Percentiles rank a stretch among this genome's conserved stretches.
These are phyloP conservation scores for Daphne laureola DNA, from an alignment of 441 rosid genomes.

Conservation along the genomic window DNA sequence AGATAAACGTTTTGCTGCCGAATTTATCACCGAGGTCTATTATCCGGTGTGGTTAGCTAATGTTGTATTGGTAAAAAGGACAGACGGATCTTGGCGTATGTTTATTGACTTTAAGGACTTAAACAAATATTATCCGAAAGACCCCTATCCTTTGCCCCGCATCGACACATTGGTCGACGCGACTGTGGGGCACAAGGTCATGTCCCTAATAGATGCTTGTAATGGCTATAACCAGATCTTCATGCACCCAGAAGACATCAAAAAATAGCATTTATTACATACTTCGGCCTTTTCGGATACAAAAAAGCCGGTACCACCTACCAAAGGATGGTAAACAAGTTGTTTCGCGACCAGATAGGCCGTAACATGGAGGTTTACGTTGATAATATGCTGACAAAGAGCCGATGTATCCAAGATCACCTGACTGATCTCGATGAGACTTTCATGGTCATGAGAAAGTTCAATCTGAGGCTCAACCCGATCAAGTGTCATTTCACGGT, in stretches of 20 bases:
- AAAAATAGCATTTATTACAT: neutral
- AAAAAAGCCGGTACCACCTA: neutral
- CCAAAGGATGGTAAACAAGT: neutral
- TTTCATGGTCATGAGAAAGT: too few relatives aligned
- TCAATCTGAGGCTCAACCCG: too few relatives aligned
- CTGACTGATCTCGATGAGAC: too few relatives aligned
- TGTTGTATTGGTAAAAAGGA: neutral
- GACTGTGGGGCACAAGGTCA: neutral
- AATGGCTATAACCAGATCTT: neutral
- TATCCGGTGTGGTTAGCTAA: neutral
- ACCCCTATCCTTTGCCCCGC: neutral
- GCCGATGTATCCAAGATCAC: too few relatives aligned
- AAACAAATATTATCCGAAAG: neutral
- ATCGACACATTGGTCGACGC: neutral
- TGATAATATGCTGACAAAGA: too few relatives aligned
- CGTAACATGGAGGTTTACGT: too few relatives aligned
- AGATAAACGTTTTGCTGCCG: too few relatives aligned
- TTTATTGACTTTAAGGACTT: neutral
- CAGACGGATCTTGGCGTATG: neutral
- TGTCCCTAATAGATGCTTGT: neutral
- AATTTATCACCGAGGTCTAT: too few relatives aligned
- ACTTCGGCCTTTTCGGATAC: neutral
- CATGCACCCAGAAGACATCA: neutral
- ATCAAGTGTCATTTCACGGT: too few relatives aligned
- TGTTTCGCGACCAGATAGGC: neutral